Evolutionary conservation across 78 protist genomes (phyloP), one percentile per base, ranked within the genome.

Genomic region (Planoprotostelium fungivorum): DNA sequence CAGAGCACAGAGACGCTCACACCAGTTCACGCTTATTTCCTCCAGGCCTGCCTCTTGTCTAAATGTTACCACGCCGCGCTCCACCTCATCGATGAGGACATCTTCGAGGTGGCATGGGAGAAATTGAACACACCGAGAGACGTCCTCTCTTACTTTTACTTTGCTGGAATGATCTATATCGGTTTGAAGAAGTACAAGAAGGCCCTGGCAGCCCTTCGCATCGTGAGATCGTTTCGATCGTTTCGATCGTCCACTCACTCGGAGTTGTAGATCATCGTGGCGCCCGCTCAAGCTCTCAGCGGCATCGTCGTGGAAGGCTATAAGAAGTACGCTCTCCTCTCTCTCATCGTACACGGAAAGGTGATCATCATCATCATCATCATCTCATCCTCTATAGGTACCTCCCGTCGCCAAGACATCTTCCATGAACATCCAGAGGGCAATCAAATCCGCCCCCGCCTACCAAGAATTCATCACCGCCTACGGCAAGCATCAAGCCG

Each of bases 231-330:
- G n/a, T 85, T 36, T 38, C 0, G 5, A n/a, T 37, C 5, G 28
- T 83, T 28, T n/a, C 0, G 10, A 35, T 34, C 0, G 25, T 88
- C 31, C 37, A 85, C 28, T 87, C 73, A 23, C 38, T 29, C 1
- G 1, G 38, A 51, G 35, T 34, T 91, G 10, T 36, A 90, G 96
- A 63, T 51, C 38, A 29, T 93, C 89, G 83, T 95, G 1, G 96
- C 94, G 88, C 97, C 97, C 38, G 94, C 97, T 10, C 31, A 39
- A 1, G 96, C 95, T 0, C 34, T 94, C 29, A 91, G 90, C 73
- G 96, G 97, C 25, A 89, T 95, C 85, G 90, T 94, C 35, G 89
- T 95, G 36, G 97, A 96, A 88, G 95, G 95, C 36, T 95, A 94
- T 89, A 96, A 96, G 92, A 96, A 96, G 84, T 96, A 87, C 63